Base-by-base conservation (phyloP, 169 alveolate species). In the Babesia bovis region DNA sequence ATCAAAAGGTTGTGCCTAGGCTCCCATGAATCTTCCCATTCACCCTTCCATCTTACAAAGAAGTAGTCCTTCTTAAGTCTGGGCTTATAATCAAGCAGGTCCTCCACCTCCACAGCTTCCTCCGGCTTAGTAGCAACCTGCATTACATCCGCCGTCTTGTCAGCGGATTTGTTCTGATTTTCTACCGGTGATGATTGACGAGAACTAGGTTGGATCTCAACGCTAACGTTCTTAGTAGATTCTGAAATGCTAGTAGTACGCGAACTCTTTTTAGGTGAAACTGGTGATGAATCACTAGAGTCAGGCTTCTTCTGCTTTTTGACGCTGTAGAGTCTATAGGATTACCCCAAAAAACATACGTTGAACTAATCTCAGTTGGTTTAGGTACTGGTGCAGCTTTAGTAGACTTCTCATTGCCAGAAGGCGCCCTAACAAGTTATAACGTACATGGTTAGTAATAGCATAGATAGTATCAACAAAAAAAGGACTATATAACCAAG, bases 1-100 rank as follows among this genome's bases (percentile, higher is more conserved):
- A 79, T 79, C 28, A 79, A 73, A 35, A 79, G 70, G 57, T 79
- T 79, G 45, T 79, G 68, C 12, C 87, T 41, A 15, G 87, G 87
- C 68, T 79, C 87, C 87, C 87, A 79, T 1, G 87, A 79, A 60
- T 79, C 87, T 57, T 79, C 87, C 87, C 87, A 79, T 44, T 79
- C 83, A 5, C 87, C 87, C 68, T 79, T 79, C 87, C 87, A 79
- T 7, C 87, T 35, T 7, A 79, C 87, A 19, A 79, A 63, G 45
- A 56, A 79, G 78, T 69, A 79, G 45, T 79, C 87, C 87, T 70
- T 67, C 60, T 69, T 79, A 25, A 67, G 45, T 19, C 72, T 45
- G 19, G 87, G 87, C 72, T 79, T 79, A 47, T 79, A 79, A 59
- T 79, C 87, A 25, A 79, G 45, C 7, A 79, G 77, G 28, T 79